These are phyloP conservation scores for Neocatenulostroma microsporum DNA, from an alignment of 2,329 filamentous ascomycete genomes.

Conservation along the genomic window DNA sequence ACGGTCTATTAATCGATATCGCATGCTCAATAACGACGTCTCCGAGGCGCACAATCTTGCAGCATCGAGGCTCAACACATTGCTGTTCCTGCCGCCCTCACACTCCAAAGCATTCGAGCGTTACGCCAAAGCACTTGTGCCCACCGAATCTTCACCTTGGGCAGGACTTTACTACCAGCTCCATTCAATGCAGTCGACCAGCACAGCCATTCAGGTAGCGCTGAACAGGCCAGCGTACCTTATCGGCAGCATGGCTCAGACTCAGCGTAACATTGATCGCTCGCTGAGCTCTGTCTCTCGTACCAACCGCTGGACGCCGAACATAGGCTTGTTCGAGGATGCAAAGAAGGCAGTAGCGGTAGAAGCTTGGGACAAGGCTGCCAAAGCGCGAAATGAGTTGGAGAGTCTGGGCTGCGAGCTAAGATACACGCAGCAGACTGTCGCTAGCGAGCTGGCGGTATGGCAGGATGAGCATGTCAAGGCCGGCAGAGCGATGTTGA, in stretches of 20 bases:
- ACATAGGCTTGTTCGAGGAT: slow-evolving; percentile 67
- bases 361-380: slow-evolving; percentile 74
- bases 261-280: slow-evolving; percentile 69
- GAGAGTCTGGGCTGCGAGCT: slow-evolving; percentile 72
- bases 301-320: slow-evolving; percentile 68
- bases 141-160: slow-evolving; percentile 65
- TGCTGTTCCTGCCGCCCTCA: slow-evolving; percentile 58
- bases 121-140: slow-evolving; percentile 59
- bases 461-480: slow-evolving; percentile 87
- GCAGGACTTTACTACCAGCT: slow-evolving; percentile 66
- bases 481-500: slow-evolving; percentile 65
- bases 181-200: slow-evolving; percentile 72
- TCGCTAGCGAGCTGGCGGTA: slow-evolving; percentile 81
- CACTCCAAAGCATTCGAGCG: slow-evolving; percentile 65
- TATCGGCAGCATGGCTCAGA: slow-evolving; percentile 65
- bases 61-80: slow-evolving; percentile 45
- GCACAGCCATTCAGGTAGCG: slow-evolving; percentile 70
- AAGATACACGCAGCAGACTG: slow-evolving; percentile 85
- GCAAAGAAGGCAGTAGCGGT: slow-evolving; percentile 72
- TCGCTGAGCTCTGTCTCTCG: slow-evolving; percentile 66
- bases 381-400: slow-evolving; percentile 61
- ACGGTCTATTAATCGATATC: slow-evolving; percentile 66
- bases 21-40: slow-evolving; percentile 58
- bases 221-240: slow-evolving; percentile 72
- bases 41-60: slow-evolving; percentile 54